These are phyloP conservation scores for Suillus occidentalis DNA, from an alignment of 768 basidiomycete genomes.

Conservation along the genomic window DNA sequence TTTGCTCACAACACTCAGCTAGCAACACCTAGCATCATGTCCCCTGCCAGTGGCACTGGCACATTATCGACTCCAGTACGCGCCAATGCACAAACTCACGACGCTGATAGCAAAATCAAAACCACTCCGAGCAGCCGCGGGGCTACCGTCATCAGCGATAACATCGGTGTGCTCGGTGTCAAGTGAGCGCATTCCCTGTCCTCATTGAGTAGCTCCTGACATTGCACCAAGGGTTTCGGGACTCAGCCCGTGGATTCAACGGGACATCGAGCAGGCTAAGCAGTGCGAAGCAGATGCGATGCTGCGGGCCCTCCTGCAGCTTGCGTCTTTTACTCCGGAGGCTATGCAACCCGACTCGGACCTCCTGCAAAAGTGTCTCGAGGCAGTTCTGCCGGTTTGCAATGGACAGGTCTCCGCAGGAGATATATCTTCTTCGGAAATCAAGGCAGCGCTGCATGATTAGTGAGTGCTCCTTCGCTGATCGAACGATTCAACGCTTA, in stretches of 20 bases:
- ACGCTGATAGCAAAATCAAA: not conserved
- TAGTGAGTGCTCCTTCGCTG: too few relatives aligned
- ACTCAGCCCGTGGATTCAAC: not conserved
- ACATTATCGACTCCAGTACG: not conserved
- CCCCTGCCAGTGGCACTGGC: not conserved
- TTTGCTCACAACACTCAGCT: not conserved
- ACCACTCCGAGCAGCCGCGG: not conserved
- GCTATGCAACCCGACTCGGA: not conserved
- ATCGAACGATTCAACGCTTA: not conserved
- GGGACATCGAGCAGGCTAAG: not conserved
- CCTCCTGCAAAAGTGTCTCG: not conserved
- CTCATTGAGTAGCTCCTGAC: not conserved
- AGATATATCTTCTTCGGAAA: too few relatives aligned
- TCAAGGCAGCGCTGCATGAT: too few relatives aligned
- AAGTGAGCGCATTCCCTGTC: not conserved
- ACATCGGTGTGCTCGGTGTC: not conserved
- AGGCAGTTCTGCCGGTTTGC: too few relatives aligned
- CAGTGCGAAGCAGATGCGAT: not conserved
- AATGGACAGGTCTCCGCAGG: too few relatives aligned
- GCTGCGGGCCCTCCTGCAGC: not conserved
- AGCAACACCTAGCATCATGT: not conserved
- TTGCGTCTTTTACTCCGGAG: not conserved
- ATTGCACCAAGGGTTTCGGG: not conserved
- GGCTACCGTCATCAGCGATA: not conserved
- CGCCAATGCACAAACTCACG: not conserved